Conservation (phyloP, 108 stramenopile species). For the Seminavis robusta region DNA sequence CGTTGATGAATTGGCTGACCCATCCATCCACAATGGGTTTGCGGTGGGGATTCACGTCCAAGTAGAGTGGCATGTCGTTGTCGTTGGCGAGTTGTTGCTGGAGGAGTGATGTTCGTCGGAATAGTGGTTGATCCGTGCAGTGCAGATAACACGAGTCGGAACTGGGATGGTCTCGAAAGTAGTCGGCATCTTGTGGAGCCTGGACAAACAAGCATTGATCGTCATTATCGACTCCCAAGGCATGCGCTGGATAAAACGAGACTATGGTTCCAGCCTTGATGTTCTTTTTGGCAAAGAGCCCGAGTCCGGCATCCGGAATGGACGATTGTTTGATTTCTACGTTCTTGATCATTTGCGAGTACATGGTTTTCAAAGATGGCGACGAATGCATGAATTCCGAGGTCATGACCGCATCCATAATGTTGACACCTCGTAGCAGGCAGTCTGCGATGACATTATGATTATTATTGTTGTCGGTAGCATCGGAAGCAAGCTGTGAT, state of each 20-base stretch:
- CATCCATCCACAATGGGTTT: constrained; percentile 13
- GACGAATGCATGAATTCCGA: background rate
- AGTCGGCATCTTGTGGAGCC: constrained; percentile 6
- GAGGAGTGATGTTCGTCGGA: constrained; percentile 8
- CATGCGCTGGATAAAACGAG: constrained; percentile 43
- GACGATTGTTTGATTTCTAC: constrained; percentile 17
- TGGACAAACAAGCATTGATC: constrained; percentile 1
- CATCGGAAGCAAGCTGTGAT: too few species aligned
- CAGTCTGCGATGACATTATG: background rate
- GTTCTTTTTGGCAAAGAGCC: constrained; percentile 50
- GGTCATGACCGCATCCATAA: constrained; percentile 1
- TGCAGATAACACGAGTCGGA: constrained; percentile 25
- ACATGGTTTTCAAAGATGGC: background rate
- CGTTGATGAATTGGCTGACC: constrained; percentile 38
- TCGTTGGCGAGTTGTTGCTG: constrained; percentile 7
- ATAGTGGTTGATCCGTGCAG: constrained; percentile 27
- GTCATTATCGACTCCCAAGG: constrained; percentile 34
- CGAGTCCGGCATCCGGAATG: constrained; percentile 40
- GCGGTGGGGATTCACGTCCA: constrained; percentile 45
- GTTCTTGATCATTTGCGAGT: background rate
- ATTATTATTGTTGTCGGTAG: background rate
- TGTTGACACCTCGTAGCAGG: background rate
- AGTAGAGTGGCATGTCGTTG: constrained; percentile 14
- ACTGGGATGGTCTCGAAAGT: background rate
- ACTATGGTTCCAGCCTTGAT: constrained; percentile 41